Percentiles rank a stretch among this genome's conserved stretches.
Conservation (phyloP, 148 eudicot species). For the Camellia japonica region DNA sequence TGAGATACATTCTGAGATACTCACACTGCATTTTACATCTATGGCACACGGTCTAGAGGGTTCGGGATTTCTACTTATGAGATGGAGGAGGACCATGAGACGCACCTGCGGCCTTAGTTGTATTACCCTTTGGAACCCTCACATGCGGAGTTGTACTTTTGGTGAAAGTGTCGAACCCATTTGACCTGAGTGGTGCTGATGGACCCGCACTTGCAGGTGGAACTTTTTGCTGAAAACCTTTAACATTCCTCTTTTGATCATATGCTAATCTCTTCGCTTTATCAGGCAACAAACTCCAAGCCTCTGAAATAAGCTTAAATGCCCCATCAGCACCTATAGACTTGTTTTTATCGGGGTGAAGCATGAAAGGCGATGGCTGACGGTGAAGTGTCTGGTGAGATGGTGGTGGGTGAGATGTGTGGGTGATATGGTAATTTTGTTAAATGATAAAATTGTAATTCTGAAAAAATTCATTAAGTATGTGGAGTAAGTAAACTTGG, state of each 20-base stretch:
- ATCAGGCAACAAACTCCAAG: slow-evolving; percentile 77
- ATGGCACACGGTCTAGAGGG: slow-evolving; percentile 55
- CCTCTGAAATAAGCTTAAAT: slow-evolving; percentile 65
- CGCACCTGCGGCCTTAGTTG: slow-evolving; percentile 23
- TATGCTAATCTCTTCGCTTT: slow-evolving; percentile 54
- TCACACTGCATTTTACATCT: too few relatives aligned
- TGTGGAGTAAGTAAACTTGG: too few relatives aligned
- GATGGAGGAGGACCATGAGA: slow-evolving; percentile 39
- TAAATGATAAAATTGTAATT: too few relatives aligned
- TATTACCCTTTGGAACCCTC: slow-evolving; percentile 19
- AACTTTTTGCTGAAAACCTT: slow-evolving; percentile 25
- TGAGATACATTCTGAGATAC: too few relatives aligned
- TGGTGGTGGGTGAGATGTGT: too few relatives aligned
- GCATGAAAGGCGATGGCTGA: slow-evolving; percentile 33
- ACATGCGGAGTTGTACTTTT: too few relatives aligned
- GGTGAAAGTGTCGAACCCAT: slow-evolving; percentile 53
- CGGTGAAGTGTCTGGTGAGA: too few relatives aligned
- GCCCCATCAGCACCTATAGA: slow-evolving; percentile 1
- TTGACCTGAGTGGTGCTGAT: slow-evolving; percentile 32
- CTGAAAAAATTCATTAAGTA: too few relatives aligned
- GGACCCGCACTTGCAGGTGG: slow-evolving; percentile 28
- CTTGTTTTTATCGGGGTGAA: slow-evolving; percentile 42
- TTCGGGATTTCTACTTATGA: slow-evolving; percentile 31
- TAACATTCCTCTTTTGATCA: slow-evolving; percentile 42
- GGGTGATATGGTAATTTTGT: too few relatives aligned